phyloP scores from a whole-genome alignment of 192 early-diverging fungal species.

The Chytriomyces hyalinus region DNA sequence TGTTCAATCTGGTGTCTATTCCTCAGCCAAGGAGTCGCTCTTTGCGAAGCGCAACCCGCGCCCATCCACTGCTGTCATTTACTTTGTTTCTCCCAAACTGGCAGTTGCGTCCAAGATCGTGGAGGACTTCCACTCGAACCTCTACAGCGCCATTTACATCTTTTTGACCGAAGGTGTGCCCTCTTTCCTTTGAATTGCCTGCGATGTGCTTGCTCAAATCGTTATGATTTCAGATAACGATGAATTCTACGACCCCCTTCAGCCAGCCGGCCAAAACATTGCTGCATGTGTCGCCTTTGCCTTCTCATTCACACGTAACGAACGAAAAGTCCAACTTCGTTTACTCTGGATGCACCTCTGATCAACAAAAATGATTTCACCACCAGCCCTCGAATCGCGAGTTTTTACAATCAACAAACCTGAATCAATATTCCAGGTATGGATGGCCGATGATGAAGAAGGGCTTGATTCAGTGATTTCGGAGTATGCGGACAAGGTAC shows the following conservation, averaged over 20 bases:
- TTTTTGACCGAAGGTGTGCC: slow-evolving; percentile 23
- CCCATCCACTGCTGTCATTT: slow-evolving; percentile 10
- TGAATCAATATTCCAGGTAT: slow-evolving; percentile 67
- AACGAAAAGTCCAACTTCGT: background rate
- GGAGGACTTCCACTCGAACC: background rate
- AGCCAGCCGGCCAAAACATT: background rate
- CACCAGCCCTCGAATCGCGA: slow-evolving; percentile 63
- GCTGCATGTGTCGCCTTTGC: background rate
- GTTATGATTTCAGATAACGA: background rate
- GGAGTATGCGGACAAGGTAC: background rate
- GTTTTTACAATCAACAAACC: slow-evolving; percentile 73
- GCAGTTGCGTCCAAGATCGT: slow-evolving; percentile 6
- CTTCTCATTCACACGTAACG: background rate
- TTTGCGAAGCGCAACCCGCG: background rate
- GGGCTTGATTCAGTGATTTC: slow-evolving; percentile 54
- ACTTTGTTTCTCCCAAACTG: slow-evolving; percentile 25
- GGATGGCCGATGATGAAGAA: slow-evolving; percentile 59
- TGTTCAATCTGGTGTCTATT: background rate
- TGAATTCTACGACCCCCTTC: background rate
- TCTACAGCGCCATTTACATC: slow-evolving; percentile 7
- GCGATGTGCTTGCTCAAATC: background rate
- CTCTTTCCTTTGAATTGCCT: background rate
- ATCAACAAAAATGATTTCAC: background rate
- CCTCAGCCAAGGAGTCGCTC: slow-evolving; percentile 12
- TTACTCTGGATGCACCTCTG: background rate